These are phyloP conservation scores for Puccinia triticina DNA, from an alignment of 1,284 basidiomycete genomes.

Conservation along the genomic window DNA sequence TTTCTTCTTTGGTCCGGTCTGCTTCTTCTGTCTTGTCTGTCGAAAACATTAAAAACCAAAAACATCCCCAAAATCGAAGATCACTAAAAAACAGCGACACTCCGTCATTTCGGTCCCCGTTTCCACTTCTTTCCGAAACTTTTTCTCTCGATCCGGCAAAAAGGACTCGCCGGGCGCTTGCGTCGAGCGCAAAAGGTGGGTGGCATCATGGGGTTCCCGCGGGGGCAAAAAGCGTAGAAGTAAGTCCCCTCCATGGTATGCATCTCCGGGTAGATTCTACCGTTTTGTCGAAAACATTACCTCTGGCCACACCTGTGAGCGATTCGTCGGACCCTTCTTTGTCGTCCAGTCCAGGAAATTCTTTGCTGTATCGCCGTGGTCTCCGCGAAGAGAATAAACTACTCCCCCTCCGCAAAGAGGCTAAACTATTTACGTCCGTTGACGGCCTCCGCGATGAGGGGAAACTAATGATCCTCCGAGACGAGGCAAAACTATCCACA, in stretches of 20 bases:
- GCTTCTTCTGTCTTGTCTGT: too few relatives aligned
- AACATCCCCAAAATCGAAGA: too few relatives aligned
- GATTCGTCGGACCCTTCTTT: not conserved
- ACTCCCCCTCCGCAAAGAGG: not conserved
- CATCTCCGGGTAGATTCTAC: not conserved
- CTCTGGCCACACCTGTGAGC: not conserved
- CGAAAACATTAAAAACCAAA: too few relatives aligned
- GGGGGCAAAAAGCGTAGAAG: not conserved
- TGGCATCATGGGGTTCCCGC: not conserved
- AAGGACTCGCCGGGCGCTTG: too few relatives aligned
- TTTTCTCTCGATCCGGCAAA: not conserved
- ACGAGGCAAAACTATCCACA: too few relatives aligned
- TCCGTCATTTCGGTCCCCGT: not conserved
- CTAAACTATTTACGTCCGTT: not conserved
- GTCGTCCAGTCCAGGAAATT: not conserved
- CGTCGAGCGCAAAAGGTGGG: too few relatives aligned
- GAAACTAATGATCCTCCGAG: too few relatives aligned
- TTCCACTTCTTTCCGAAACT: not conserved
- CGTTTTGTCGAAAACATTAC: not conserved
- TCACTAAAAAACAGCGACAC: too few relatives aligned
- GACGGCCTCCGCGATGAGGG: too few relatives aligned
- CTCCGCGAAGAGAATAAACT: not conserved
- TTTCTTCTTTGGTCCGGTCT: too few relatives aligned
- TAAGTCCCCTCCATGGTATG: not conserved
- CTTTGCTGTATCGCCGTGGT: not conserved